These are phyloP conservation scores for Hypoxylon fuscum DNA, from an alignment of 495 filamentous ascomycete species.

Conservation along the genomic window DNA sequence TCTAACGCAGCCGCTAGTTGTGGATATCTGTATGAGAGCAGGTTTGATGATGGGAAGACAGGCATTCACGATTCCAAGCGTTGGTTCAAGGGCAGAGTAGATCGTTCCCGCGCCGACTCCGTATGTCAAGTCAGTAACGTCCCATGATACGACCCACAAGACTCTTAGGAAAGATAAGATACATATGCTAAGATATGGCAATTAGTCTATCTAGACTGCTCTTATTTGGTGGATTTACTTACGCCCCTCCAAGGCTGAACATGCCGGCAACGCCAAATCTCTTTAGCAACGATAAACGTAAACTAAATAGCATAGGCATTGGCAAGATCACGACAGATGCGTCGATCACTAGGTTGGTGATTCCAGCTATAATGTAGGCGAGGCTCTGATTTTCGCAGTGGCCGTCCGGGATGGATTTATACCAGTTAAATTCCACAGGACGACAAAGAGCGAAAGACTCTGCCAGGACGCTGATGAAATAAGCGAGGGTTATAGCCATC, in stretches of 20 bases:
- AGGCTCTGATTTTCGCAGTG: background rate
- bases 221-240: background rate
- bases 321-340: background rate
- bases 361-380: background rate
- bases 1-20: background rate
- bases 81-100: conserved; percentile 6
- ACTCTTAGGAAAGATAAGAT: background rate
- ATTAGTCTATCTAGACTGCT: background rate
- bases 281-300: background rate
- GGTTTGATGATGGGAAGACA: conserved; percentile 13
- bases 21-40: background rate
- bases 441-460: background rate
- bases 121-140: background rate
- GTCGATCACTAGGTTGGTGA: background rate
- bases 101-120: background rate
- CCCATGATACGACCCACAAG: background rate
- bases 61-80: conserved; percentile 12
- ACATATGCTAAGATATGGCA: background rate
- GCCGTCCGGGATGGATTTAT: background rate
- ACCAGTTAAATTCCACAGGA: background rate
- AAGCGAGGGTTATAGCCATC: background rate
- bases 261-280: background rate
- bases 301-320: conserved; percentile 1
- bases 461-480: background rate
- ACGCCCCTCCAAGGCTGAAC: background rate